Evolutionary conservation across 1,284 basidiomycete genomes (phyloP), one percentile per base, ranked within the genome.

Genomic region (Kalmanozyma brasiliensis): DNA sequence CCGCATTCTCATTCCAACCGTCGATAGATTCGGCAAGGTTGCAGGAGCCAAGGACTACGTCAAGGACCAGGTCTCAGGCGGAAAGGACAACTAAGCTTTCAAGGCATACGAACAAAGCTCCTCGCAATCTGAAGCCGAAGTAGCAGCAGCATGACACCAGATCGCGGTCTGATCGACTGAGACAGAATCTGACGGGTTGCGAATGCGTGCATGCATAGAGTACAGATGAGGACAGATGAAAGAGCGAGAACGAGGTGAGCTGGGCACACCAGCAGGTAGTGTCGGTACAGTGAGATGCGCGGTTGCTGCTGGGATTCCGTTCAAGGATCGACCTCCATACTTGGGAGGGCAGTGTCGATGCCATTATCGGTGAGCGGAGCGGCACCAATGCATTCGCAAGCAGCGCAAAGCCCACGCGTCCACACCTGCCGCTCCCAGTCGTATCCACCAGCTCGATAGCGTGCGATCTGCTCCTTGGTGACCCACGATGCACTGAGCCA

Each of bases 401-500:
- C 63, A 19, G 73, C 61, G 11, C 62, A 47, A 13, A 77, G 52
- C 1, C 57, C 75, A 2, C 75, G 66, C 36, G 56, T 72, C 75
- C 75, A 77, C 8, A 77, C 75, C 20, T 73, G 66, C 13, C 60
- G 56, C 38, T 73, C 59, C 76, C 76, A 78, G 40, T 76, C 76
- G 19, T 74, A 78, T 11, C 76, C 76, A 19, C 74, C 76, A 10
- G 76, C 74, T 7, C 76, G 73, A 47, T 73, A 74, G n/a, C 71
- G 51, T 8, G 67, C 62, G 9, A 68, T 52, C 37, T 58, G 51
- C 16, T 67, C 62, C 22, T 56, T 59, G 22, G 53, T 49, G 23
- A 72, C 46, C 56, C 58, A 67, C 9, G 60, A 64, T 5, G 73
- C 62, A 30, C 59, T 67, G 17, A 77, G 60, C 75, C 75, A 77